Evolutionary conservation across 208 protist species (phyloP).

Genomic region (Novymonas esmeraldas): DNA sequence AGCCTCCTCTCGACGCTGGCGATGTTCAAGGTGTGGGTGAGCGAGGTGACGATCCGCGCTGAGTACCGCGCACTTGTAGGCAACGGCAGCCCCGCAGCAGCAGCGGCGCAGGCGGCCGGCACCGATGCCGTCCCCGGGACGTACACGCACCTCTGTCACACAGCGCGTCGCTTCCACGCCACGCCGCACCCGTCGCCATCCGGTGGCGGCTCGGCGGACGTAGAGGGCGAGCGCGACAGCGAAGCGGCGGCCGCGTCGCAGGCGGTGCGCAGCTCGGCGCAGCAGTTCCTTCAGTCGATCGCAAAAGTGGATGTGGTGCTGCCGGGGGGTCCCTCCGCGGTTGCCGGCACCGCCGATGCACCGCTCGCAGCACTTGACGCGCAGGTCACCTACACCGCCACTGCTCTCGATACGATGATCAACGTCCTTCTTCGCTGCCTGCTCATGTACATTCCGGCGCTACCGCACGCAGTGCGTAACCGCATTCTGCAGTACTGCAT

Average conservation of each 20-base stretch:
- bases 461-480: not conserved
- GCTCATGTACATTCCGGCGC: conserved; percentile 24
- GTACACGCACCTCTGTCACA: conserved; percentile 4
- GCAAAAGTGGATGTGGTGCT: conserved; percentile 2
- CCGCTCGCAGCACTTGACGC: too few relatives aligned
- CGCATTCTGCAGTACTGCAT: conserved; percentile 1
- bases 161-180: not conserved
- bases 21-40: conserved; percentile 4
- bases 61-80: conserved; percentile 8
- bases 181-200: too few relatives aligned
- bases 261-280: conserved; percentile 1
- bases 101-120: not conserved
- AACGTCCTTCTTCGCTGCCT: conserved; percentile 22
- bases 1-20: conserved; percentile 1
- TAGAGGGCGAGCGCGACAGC: too few relatives aligned
- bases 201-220: too few relatives aligned
- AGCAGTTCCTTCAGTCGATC: conserved; percentile 7
- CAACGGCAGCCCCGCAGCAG: not conserved
- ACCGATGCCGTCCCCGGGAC: not conserved
- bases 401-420: conserved; percentile 19
- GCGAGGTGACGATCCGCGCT: conserved; percentile 3
- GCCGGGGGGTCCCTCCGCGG: too few relatives aligned
- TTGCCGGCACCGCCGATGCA: too few relatives aligned
- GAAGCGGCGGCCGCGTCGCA: not conserved
- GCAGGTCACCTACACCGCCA: not conserved